Evolutionary conservation across 345 rosid genomes (phyloP), one percentile per base, ranked within the genome.

Genomic region (Anastatica hierochuntica): DNA sequence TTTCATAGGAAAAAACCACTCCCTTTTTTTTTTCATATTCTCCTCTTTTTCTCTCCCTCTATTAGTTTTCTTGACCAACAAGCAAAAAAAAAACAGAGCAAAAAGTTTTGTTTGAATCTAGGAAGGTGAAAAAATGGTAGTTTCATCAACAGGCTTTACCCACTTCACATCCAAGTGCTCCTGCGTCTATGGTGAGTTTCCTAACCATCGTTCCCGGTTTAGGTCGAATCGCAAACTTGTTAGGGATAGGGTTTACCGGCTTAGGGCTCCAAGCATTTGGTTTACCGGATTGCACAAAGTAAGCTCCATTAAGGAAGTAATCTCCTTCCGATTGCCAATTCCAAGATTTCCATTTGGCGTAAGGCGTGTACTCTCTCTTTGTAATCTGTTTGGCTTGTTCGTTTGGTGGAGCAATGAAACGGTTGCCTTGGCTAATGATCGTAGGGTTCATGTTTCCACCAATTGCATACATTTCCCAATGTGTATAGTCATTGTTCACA

Each of bases 401-500:
- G 17, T 78, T 62, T 4, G 71, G 71, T 7, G 90, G 88, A 49
- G 95, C 95, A 12, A 75, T 72, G 78, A 76, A 85, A n/a, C 95
- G 74, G 24, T 85, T 85, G 11, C 90, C 95, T 43, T 82, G 81
- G 46, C 95, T 85, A 34, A 85, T 58, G 59, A 85, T 79, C 43
- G 87, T 82, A 16, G 90, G 90, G 13, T 56, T 14, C 14, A 46
- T 29, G 63, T 83, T 85, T 21, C 90, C 95, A 21, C 90, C 87
- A 10, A 85, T 78, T 13, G 87, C 85, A 26, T 79, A 85, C 81
- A 65, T n/a, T n/a, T n/a, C n/a, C n/a, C n/a, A n/a, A n/a, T n/a
- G n/a, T n/a, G n/a, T n/a, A n/a, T n/a, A n/a, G 68, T 85, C 95
- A 53, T 85, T 85, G 68, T 85, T 85, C 19, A 79, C 87, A 11